These are phyloP conservation scores for Lenwebbia sp. DNA, from an alignment of 345 rosid genomes.

Conservation along the genomic window DNA sequence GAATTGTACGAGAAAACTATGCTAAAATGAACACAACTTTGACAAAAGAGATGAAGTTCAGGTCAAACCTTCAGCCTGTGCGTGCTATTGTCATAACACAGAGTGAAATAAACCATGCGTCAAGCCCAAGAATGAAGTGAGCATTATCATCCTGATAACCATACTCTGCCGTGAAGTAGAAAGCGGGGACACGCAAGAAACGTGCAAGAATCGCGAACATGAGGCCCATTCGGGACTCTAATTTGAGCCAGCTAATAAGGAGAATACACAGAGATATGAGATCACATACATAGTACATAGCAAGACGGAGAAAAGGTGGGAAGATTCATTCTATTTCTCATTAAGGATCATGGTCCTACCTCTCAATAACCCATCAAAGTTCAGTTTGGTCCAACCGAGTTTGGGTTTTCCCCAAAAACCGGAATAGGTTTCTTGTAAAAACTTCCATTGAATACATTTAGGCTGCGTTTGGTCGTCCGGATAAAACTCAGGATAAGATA, in stretches of 20 bases:
- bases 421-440: no score
- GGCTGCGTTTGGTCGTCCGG: no score
- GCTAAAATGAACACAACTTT: background rate
- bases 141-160: slow-evolving; percentile 83
- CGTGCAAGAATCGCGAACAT: slow-evolving; percentile 43
- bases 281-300: slow-evolving; percentile 50
- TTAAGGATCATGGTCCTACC: no score
- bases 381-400: no score
- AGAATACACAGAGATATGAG: slow-evolving; percentile 54
- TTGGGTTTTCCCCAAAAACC: no score
- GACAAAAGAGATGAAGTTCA: no score
- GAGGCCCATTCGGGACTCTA: slow-evolving; percentile 56
- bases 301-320: slow-evolving; percentile 1
- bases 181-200: slow-evolving; percentile 40
- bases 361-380: no score
- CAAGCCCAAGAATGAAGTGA: slow-evolving; percentile 49
- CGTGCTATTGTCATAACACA: slow-evolving; percentile 72
- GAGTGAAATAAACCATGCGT: slow-evolving; percentile 58
- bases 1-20: background rate
- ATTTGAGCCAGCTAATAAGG: slow-evolving; percentile 10
- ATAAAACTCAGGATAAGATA: no score
- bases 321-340: no score
- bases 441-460: no score
- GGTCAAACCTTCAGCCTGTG: slow-evolving; percentile 64
- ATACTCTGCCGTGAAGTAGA: slow-evolving; percentile 74